Evolutionary conservation across 495 filamentous ascomycete genomes (phyloP).

Genomic region (Parachaetomium inaequale): DNA sequence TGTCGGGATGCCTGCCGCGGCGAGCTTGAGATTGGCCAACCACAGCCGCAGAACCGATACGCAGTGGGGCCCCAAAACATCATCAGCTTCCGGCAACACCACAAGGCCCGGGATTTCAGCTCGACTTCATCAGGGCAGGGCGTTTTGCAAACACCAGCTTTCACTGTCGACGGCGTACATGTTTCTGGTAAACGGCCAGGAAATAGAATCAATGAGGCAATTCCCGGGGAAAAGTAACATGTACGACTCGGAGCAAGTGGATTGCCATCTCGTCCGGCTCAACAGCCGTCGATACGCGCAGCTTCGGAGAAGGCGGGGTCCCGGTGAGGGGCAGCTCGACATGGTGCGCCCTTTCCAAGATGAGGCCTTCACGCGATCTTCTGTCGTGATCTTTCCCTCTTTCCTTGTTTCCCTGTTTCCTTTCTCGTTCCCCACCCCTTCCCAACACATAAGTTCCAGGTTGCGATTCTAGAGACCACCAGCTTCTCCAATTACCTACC

Average conservation of each 20-base stretch:
- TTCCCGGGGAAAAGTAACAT: too few species aligned
- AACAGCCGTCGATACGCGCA: background rate
- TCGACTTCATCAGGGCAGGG: too few species aligned
- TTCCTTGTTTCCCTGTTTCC: background rate
- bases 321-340: slow-evolving; percentile 16
- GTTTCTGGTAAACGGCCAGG: too few species aligned
- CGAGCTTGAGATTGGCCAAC: slow-evolving; percentile 9
- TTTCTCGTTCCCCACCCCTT: too few species aligned
- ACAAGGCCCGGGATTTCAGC: too few species aligned
- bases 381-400: slow-evolving; percentile 1
- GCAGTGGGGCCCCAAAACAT: too few species aligned
- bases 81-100: too few species aligned
- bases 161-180: too few species aligned
- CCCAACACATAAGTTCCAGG: too few species aligned
- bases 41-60: background rate
- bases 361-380: background rate
- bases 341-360: slow-evolving; percentile 10
- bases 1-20: slow-evolving; percentile 14
- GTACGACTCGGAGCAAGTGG: background rate
- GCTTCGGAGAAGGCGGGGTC: slow-evolving; percentile 5
- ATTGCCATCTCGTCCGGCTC: background rate
- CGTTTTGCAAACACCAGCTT: background rate
- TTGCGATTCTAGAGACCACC: too few species aligned
- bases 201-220: too few species aligned
- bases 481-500: too few species aligned